Evolutionary conservation across 495 filamentous ascomycete genomes (phyloP).

Genomic region (Penicillium daleae): DNA sequence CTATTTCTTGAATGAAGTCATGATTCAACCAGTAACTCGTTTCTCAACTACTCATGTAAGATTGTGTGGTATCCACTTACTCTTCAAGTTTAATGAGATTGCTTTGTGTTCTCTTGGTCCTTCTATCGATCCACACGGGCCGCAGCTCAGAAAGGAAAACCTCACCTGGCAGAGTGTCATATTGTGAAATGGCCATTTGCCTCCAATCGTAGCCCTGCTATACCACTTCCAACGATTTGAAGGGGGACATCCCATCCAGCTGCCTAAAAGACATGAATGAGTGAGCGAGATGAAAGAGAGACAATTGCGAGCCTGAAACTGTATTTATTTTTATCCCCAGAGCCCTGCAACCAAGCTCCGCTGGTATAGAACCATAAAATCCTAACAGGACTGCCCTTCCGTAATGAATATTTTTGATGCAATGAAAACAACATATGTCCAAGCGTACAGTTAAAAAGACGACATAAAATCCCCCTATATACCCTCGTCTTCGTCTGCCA

Average conservation of each 20-base stretch:
- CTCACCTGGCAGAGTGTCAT: too few species aligned
- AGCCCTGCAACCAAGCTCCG: neutral
- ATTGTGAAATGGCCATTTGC: constrained; percentile 12
- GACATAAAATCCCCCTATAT: constrained; percentile 33
- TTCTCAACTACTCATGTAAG: neutral
- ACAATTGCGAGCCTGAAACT: neutral
- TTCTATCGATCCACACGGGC: neutral
- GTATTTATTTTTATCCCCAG: neutral
- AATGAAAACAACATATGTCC: constrained; percentile 20
- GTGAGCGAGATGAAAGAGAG: neutral
- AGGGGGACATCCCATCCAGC: too few species aligned
- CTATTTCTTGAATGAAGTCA: neutral
- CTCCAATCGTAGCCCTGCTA: neutral
- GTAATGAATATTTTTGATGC: constrained; percentile 4
- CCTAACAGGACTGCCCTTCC: constrained; percentile 1
- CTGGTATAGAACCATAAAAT: neutral
- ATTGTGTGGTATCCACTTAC: neutral
- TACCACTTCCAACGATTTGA: too few species aligned
- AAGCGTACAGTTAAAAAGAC: constrained; percentile 11
- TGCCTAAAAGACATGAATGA: neutral
- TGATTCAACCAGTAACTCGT: neutral
- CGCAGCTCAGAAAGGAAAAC: too few species aligned
- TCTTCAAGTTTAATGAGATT: neutral
- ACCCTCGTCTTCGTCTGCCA: constrained; percentile 74
- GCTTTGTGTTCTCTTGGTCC: neutral